A percentile compares a stretch with the other conserved stretches of the same genome.
phyloP scores from a whole-genome alignment of 2,329 filamentous ascomycete genomes.

The Alternaria incomplexa region DNA sequence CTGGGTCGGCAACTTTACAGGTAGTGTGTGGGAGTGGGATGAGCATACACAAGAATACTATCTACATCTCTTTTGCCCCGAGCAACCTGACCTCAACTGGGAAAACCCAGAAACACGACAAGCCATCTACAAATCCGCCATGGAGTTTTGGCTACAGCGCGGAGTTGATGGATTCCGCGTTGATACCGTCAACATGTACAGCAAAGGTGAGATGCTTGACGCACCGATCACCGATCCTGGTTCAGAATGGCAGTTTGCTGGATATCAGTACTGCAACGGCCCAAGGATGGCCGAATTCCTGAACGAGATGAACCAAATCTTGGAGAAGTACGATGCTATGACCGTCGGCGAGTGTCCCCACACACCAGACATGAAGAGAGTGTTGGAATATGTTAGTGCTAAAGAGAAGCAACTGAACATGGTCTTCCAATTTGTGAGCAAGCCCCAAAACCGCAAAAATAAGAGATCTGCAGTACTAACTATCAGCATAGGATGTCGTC shows the following conservation, averaged over 20 bases:
- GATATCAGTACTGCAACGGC: constrained; percentile 68
- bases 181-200: constrained; percentile 49
- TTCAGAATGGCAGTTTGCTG: constrained; percentile 44
- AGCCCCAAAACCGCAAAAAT: too few species aligned
- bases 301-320: constrained; percentile 66
- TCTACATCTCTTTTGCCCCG: constrained; percentile 74
- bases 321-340: constrained; percentile 68
- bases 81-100: constrained; percentile 89
- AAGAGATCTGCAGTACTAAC: neutral
- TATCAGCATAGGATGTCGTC: constrained; percentile 46
- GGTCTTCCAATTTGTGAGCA: constrained; percentile 63
- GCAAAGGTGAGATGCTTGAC: constrained; percentile 43
- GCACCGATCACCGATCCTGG: constrained; percentile 40
- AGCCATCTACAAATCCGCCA: constrained; percentile 71
- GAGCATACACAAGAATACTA: constrained; percentile 75
- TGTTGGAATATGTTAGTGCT: constrained; percentile 66
- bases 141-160: constrained; percentile 79
- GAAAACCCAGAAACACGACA: constrained; percentile 70
- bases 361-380: constrained; percentile 64
- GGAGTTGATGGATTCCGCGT: constrained; percentile 63
- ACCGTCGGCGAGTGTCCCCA: constrained; percentile 73
- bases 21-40: constrained; percentile 73
- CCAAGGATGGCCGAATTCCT: constrained; percentile 73
- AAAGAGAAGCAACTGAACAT: constrained; percentile 68
- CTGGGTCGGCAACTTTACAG: constrained; percentile 70